A percentile compares a stretch with the other conserved stretches of the same genome.
Conservation (phyloP, 164 flowering plant species). For the Houttuynia cordata region DNA sequence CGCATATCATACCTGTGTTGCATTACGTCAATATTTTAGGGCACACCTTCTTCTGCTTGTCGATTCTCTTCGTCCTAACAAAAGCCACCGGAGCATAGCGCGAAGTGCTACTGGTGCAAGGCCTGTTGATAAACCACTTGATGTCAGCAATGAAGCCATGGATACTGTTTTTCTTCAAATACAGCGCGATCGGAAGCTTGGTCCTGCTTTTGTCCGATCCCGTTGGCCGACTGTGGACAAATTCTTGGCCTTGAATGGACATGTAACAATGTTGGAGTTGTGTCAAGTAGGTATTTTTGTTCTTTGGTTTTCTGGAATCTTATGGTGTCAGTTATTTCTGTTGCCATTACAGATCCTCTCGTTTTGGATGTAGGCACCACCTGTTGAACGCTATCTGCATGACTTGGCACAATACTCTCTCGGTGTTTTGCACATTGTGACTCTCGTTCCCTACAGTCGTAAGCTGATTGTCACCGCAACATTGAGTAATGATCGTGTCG, state of each 20-base stretch:
- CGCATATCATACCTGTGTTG: conserved; percentile 84
- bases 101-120: conserved; percentile 55
- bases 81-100: conserved; percentile 52
- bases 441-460: conserved; percentile 73
- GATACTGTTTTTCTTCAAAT: conserved; percentile 80
- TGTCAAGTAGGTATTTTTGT: conserved; percentile 50
- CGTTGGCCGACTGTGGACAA: conserved; percentile 82
- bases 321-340: not conserved
- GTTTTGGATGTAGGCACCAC: conserved; percentile 61
- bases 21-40: conserved; percentile 86
- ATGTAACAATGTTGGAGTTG: conserved; percentile 76
- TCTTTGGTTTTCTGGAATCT: not conserved
- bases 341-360: not conserved
- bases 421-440: conserved; percentile 86
- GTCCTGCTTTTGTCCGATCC: conserved; percentile 78
- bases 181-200: conserved; percentile 91
- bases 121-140: conserved; percentile 93
- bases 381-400: conserved; percentile 92
- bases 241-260: conserved; percentile 69
- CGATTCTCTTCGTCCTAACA: conserved; percentile 88
- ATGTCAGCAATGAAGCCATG: conserved; percentile 82
- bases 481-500: conserved; percentile 78
- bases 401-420: conserved; percentile 98
- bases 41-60: conserved; percentile 89
- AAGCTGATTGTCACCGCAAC: conserved; percentile 70